Conservation (phyloP, 2,329 filamentous ascomycete genomes). For the Botrytis galanthina region DNA sequence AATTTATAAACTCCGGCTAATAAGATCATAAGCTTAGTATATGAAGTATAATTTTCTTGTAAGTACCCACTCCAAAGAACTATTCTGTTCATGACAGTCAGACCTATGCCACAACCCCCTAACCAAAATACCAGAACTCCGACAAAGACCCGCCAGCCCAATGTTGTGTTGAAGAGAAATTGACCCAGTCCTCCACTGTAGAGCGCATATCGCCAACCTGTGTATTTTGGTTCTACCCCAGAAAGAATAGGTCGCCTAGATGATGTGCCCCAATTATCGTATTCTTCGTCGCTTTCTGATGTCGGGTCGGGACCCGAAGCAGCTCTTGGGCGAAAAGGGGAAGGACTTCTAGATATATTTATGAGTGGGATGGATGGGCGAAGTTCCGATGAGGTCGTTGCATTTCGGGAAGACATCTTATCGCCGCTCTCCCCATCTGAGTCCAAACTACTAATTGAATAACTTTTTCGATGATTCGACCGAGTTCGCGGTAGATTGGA, state of each 20-base stretch:
- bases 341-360: constrained; percentile 45
- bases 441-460: constrained; percentile 33
- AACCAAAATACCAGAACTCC: constrained; percentile 49
- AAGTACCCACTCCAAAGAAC: constrained; percentile 46
- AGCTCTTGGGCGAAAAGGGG: constrained; percentile 46
- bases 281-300: constrained; percentile 47
- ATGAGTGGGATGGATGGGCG: constrained; percentile 44
- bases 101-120: constrained; percentile 46
- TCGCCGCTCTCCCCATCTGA: constrained; percentile 28
- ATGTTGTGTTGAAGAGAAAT: constrained; percentile 47
- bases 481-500: constrained; percentile 25
- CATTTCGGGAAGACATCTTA: constrained; percentile 32
- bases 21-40: constrained; percentile 35
- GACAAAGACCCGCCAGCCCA: constrained; percentile 49
- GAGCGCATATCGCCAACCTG: constrained; percentile 39
- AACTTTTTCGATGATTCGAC: constrained; percentile 28
- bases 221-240: constrained; percentile 31
- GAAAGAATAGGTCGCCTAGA: constrained; percentile 38
- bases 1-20: constrained; percentile 50
- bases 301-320: constrained; percentile 36
- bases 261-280: constrained; percentile 39
- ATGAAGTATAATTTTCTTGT: constrained; percentile 34
- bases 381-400: constrained; percentile 25
- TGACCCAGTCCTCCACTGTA: constrained; percentile 46
- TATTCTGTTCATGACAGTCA: constrained; percentile 51